Conservation (phyloP, 164 flowering plant genomes). For the Hamamelis virginiana region DNA sequence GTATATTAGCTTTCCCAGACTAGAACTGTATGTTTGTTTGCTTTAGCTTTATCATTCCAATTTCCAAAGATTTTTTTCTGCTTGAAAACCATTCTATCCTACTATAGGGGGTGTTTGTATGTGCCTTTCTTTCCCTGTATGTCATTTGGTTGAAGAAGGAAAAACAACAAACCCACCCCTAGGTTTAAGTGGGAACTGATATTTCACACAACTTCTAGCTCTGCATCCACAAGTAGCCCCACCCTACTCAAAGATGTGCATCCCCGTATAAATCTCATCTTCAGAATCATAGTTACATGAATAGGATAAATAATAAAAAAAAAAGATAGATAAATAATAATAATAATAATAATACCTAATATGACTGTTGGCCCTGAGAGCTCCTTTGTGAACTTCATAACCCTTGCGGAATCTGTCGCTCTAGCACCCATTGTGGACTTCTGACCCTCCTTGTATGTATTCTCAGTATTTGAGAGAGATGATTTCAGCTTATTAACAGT, state of each 20-base stretch:
- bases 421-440: slow-evolving; percentile 62
- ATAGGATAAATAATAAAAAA: background rate
- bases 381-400: slow-evolving; percentile 78
- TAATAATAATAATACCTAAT: slow-evolving; percentile 49
- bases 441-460: slow-evolving; percentile 43
- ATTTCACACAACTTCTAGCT: too few relatives aligned
- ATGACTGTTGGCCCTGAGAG: slow-evolving; percentile 70
- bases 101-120: too few relatives aligned
- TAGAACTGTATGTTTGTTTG: too few relatives aligned
- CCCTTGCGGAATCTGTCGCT: slow-evolving; percentile 90
- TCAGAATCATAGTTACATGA: background rate
- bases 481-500: slow-evolving; percentile 36
- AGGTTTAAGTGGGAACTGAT: too few relatives aligned
- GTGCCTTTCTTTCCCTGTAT: too few relatives aligned
- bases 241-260: background rate
- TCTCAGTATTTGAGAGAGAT: slow-evolving; percentile 39
- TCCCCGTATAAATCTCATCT: background rate
- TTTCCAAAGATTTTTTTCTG: too few relatives aligned
- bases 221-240: background rate
- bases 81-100: too few relatives aligned
- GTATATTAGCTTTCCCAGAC: too few relatives aligned
- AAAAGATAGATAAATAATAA: slow-evolving; percentile 1
- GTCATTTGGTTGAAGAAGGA: too few relatives aligned
- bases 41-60: too few relatives aligned
- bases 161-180: too few relatives aligned